Evolutionary conservation across 2,329 filamentous ascomycete genomes (phyloP), one percentile per base, ranked within the genome.

Genomic region (Colletotrichum endophyticum): DNA sequence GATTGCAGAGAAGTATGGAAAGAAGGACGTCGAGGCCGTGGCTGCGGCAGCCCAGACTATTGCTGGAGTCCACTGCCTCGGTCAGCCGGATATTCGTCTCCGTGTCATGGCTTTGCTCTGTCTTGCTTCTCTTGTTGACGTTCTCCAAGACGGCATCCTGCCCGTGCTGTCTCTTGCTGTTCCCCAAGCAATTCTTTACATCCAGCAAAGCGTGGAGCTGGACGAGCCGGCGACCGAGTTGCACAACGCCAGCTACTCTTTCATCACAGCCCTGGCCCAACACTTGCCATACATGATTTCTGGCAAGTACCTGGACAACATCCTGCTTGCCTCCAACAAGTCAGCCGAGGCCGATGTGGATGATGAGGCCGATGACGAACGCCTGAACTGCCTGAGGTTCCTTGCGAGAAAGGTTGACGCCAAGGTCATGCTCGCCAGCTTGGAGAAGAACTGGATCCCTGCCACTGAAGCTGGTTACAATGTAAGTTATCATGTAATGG

Each of bases 1-100:
- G 84, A 98, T 99, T 78, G 92, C 95, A 4, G 96, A 98, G 85
- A 96, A 96, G 84, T 99, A 98, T 83, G 98, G 97, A 79, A 98
- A 97, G 88, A 98, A 96, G 84, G 95, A 98, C 81, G 89, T 94
- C 2, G 92, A 94, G 79, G 93, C 92, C 61, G 94, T 98, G 61
- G 89, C 94, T 30, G 91, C 91, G 6, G 94, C 96, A 7, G 95
- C 96, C 6, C 89, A 92, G 75, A 94, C 94, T 2, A 94, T 99
- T 80, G 93, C 95, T 49, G 93, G 96, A 57, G 87, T 92, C 71
- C 89, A 94, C 78, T 96, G 95, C 78, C 90, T 99, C 66, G 95
- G 94, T 49, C 93, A 94, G 82, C 85, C 89, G 15, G 94, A 98
- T 80, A 88, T 91, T 79, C 91, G 92, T 30, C 91, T 98, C 64